A percentile compares a stretch with the other conserved stretches of the same genome.
Evolutionary conservation across 768 basidiomycete genomes (phyloP).

Genomic region (Chalciporus pseudorubinellus): DNA sequence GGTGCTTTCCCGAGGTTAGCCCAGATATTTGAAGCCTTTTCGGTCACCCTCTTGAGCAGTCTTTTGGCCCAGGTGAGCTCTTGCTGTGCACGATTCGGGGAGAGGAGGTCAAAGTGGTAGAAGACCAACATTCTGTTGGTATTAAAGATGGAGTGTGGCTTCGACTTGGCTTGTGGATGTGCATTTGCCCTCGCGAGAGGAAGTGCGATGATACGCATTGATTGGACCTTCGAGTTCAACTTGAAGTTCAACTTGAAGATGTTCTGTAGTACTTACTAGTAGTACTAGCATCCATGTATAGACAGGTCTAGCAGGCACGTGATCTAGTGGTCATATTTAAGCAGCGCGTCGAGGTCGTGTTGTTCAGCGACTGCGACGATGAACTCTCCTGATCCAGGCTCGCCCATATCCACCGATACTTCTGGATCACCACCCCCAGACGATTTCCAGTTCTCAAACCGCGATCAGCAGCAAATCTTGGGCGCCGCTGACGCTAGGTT

Average conservation of each 20-base stretch:
- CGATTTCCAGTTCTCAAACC: conserved; percentile 30
- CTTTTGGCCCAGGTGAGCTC: conserved; percentile 23
- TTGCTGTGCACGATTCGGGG: conserved; percentile 33
- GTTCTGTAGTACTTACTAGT: conserved; percentile 9
- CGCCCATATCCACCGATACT: conserved; percentile 37
- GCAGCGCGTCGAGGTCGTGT: neutral
- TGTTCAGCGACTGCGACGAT: conserved; percentile 15
- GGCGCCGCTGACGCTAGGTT: conserved; percentile 20
- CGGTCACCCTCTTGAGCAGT: conserved; percentile 44
- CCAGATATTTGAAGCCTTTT: conserved; percentile 60
- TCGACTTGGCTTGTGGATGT: conserved; percentile 7
- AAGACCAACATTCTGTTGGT: conserved; percentile 34
- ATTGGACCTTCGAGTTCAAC: too few species aligned
- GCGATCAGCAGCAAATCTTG: conserved; percentile 29
- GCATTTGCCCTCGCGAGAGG: conserved; percentile 34
- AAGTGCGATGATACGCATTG: conserved; percentile 49
- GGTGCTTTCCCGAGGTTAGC: conserved; percentile 62
- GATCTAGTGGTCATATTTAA: neutral
- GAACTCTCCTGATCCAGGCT: conserved; percentile 39
- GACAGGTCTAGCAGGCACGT: conserved; percentile 15
- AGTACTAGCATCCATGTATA: neutral
- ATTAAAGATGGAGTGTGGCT: conserved; percentile 6
- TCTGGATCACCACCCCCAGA: conserved; percentile 38
- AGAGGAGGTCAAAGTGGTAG: conserved; percentile 39
- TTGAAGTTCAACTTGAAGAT: too few species aligned